phyloP scores from a whole-genome alignment of 441 rosid genomes.

The Euphorbia celastroides region DNA sequence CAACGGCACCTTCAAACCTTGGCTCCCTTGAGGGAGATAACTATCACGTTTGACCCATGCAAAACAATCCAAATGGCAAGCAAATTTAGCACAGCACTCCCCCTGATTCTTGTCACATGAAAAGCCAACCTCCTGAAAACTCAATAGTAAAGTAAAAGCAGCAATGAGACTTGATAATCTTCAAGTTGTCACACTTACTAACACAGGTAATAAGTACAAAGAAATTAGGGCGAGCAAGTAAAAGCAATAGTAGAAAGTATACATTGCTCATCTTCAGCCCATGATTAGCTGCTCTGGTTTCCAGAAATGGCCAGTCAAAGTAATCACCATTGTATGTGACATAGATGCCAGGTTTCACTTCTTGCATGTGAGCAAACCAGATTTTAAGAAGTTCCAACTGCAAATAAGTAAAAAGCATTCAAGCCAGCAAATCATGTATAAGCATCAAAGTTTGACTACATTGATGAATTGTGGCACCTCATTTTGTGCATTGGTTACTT shows the following conservation, averaged over 20 bases:
- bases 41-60: slow-evolving; percentile 99
- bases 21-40: slow-evolving; percentile 99
- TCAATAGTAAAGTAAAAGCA: background rate
- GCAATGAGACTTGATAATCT: background rate
- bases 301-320: slow-evolving; percentile 99
- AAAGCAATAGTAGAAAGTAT: slow-evolving; percentile 27
- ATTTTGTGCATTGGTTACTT: slow-evolving; percentile 72
- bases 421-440: slow-evolving; percentile 12
- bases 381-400: slow-evolving; percentile 75
- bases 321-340: slow-evolving; percentile 96
- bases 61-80: slow-evolving; percentile 98
- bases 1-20: slow-evolving; percentile 79
- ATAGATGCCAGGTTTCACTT: slow-evolving; percentile 92
- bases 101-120: slow-evolving; percentile 91
- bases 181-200: slow-evolving; percentile 3
- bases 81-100: slow-evolving; percentile 91
- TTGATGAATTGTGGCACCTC: slow-evolving; percentile 51
- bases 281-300: slow-evolving; percentile 87
- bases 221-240: background rate
- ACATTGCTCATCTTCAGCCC: slow-evolving; percentile 85
- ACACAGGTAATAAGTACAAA: background rate
- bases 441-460: slow-evolving; percentile 14
- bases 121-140: slow-evolving; percentile 82
- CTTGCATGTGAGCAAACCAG: slow-evolving; percentile 98
- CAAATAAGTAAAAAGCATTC: slow-evolving; percentile 28